Evolutionary conservation across 441 rosid species (phyloP), one percentile per base, ranked within the genome.

Genomic region (Aquilaria agallochum): DNA sequence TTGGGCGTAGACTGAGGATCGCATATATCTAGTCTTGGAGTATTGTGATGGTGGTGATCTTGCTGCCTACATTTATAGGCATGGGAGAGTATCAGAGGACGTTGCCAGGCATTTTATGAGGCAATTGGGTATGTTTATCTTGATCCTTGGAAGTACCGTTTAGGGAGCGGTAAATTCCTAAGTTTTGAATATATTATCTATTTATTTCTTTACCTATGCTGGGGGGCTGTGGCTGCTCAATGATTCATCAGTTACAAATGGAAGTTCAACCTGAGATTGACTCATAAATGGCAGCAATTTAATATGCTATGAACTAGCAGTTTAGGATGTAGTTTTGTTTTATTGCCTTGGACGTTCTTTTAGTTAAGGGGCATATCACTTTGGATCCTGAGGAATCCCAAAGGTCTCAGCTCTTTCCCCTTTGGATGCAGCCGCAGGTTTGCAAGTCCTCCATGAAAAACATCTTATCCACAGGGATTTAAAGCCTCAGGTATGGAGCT

Each of bases 41-140:
- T 90, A 81, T 63, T 90, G 97, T 62, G 87, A 80, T 56, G 93
- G 95, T 61, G 95, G 97, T 71, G 97, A 88, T 78, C 93, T 90
- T 66, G 86, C 88, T 31, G 83, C 66, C 10, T 90, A 88, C 50
- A 75, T 90, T 68, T 76, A 75, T 69, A 74, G 76, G 55, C 84
- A 75, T 72, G 87, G 93, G 1, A 84, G 73, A 81, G 92, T 83
- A 10, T 59, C 95, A 1, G 92, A 83, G 83, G 67, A 71, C 65
- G 83, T 83, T 63, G 92, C 97, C 12, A 83, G 84, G 62, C 93
- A 81, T 80, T 84, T 90, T 71, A 79, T 88, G 92, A 84, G 77
- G 70, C 88, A 86, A 77, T 64, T 90, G 74, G 95, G 95, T 90
- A 84, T 36, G 42, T 36, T 36, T 36, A 36, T 8, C 42, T 36